These are phyloP conservation scores for Physcomitrellopsis africana DNA, from an alignment of 225 moss, liverwort and hornwort species.

Conservation along the genomic window DNA sequence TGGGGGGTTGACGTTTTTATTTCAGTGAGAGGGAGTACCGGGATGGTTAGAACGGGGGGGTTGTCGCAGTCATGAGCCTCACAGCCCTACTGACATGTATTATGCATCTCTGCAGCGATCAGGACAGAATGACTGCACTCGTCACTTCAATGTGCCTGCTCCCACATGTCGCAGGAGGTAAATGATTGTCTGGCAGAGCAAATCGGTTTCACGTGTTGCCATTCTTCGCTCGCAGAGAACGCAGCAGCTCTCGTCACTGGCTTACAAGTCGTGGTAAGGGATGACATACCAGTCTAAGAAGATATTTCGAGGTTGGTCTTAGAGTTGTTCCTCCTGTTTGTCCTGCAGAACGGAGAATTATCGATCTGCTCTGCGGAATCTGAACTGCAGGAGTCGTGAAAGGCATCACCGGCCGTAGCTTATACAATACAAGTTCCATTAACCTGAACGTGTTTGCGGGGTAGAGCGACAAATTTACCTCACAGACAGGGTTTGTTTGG, in stretches of 20 bases:
- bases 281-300: constrained; percentile 5
- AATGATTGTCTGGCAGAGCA: constrained; percentile 38
- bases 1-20: not conserved
- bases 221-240: constrained; percentile 10
- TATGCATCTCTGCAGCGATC: constrained; percentile 27
- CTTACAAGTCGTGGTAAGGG: constrained; percentile 7
- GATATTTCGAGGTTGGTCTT: constrained; percentile 37
- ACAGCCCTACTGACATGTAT: constrained; percentile 37
- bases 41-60: not conserved
- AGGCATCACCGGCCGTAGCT: not conserved
- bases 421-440: not conserved
- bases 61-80: constrained; percentile 29
- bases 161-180: constrained; percentile 43
- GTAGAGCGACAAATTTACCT: constrained; percentile 8
- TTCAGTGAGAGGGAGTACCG: not conserved
- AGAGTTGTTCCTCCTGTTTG: constrained; percentile 27
- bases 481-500: constrained; percentile 22
- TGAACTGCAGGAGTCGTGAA: constrained; percentile 15
- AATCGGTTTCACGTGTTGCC: constrained; percentile 46
- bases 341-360: constrained; percentile 18
- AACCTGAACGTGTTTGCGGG: constrained; percentile 1
- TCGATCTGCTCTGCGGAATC: constrained; percentile 32
- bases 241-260: constrained; percentile 27
- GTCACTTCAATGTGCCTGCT: constrained; percentile 43
- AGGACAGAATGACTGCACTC: constrained; percentile 21